A percentile compares a stretch with the other conserved stretches of the same genome.
phyloP scores from a whole-genome alignment of 179 eudicot species.

The Pouteria campechiana region DNA sequence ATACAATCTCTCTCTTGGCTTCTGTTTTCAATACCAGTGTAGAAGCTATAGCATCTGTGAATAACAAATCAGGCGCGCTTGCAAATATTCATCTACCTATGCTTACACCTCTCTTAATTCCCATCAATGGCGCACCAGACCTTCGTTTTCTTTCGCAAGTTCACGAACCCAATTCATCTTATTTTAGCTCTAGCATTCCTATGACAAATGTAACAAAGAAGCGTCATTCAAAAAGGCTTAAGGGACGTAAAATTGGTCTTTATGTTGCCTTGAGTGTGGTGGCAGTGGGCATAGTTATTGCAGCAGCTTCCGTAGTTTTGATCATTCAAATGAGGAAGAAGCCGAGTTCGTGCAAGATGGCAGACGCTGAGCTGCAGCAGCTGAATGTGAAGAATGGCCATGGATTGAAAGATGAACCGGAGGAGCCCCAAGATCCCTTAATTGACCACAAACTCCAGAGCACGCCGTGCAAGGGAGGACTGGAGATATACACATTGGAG shows the following conservation, averaged over 20 bases:
- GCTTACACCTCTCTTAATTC: slow-evolving; percentile 32
- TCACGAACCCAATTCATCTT: slow-evolving; percentile 16
- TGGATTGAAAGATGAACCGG: slow-evolving; percentile 69
- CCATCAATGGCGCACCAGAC: slow-evolving; percentile 28
- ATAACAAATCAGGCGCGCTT: slow-evolving; percentile 11
- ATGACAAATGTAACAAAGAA: slow-evolving; percentile 8
- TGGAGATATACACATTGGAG: slow-evolving; percentile 48
- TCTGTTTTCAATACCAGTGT: slow-evolving; percentile 24
- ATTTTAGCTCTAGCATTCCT: slow-evolving; percentile 8
- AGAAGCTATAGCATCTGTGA: slow-evolving; percentile 24
- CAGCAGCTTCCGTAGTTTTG: slow-evolving; percentile 23
- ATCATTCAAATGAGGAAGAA: slow-evolving; percentile 15
- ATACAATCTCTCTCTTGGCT: slow-evolving; percentile 26
- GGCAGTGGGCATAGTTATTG: slow-evolving; percentile 14
- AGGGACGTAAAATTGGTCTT: slow-evolving; percentile 21
- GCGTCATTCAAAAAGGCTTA: too few species aligned
- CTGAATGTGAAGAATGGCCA: slow-evolving; percentile 52
- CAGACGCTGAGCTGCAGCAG: slow-evolving; percentile 53
- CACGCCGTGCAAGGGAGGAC: slow-evolving; percentile 21
- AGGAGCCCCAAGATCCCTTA: slow-evolving; percentile 48
- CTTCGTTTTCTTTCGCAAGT: slow-evolving; percentile 19
- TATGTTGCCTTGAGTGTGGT: slow-evolving; percentile 18
- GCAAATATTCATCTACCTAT: slow-evolving; percentile 3
- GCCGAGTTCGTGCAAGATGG: slow-evolving; percentile 18
- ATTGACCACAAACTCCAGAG: slow-evolving; percentile 30